Conservation (phyloP, 2,329 filamentous ascomycete species). For the Trichoderma guizhouense region DNA sequence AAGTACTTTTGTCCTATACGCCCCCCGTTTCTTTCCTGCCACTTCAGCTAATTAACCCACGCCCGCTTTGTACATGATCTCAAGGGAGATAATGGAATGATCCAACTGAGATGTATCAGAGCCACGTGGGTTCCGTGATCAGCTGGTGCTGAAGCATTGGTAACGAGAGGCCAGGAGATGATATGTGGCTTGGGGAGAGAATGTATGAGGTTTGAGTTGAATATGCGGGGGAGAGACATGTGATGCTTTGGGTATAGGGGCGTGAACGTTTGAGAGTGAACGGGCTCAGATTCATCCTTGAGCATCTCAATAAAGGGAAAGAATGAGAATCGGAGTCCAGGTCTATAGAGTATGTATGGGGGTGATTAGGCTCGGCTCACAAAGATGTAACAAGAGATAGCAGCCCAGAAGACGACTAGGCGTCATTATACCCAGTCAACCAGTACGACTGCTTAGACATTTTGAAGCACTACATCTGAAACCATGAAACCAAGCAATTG, state of each 20-base stretch:
- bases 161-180: background rate
- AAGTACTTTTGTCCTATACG: background rate
- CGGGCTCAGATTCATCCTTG: too few species aligned
- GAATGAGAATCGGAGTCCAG: background rate
- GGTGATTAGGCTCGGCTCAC: background rate
- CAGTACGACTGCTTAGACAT: background rate
- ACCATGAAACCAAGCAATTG: background rate
- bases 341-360: too few species aligned
- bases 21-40: background rate
- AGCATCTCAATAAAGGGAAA: too few species aligned
- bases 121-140: background rate
- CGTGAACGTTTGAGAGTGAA: background rate
- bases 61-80: background rate
- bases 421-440: background rate
- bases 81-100: constrained; percentile 9
- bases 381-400: background rate
- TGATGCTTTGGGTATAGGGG: background rate
- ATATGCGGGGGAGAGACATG: constrained; percentile 9
- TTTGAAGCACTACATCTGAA: background rate
- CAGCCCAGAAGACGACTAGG: background rate
- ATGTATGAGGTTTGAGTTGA: background rate
- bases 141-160: background rate
- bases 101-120: background rate
- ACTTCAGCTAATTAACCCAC: background rate
- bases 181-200: background rate